phyloP scores from a whole-genome alignment of 768 basidiomycete species.

The Daedaleopsis nitida region DNA sequence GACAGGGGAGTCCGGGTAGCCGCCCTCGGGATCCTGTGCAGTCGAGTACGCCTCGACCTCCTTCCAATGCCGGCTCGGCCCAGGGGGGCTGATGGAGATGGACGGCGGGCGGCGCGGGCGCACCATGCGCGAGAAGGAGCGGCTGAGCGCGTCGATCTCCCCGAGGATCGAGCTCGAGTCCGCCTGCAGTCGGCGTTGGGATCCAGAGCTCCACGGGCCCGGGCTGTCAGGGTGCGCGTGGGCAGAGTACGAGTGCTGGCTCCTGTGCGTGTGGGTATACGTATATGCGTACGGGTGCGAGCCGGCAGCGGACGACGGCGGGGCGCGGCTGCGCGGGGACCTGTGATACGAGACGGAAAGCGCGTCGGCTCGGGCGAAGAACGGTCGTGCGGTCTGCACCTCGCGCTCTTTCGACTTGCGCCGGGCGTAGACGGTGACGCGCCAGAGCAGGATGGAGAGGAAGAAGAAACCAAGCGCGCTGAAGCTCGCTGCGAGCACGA shows the following conservation, averaged over 20 bases:
- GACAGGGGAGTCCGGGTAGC: neutral
- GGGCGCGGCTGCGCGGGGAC: neutral
- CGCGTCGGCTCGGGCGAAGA: constrained; percentile 1
- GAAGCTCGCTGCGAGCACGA: constrained; percentile 7
- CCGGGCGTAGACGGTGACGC: neutral
- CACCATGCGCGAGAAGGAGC: neutral
- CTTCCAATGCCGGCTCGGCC: neutral
- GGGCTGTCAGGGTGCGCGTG: neutral
- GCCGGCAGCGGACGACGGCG: too few species aligned
- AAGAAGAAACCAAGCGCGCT: constrained; percentile 10
- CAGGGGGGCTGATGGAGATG: neutral
- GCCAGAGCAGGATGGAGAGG: constrained; percentile 11
- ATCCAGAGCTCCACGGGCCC: neutral
- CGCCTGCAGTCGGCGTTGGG: neutral
- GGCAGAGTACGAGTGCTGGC: neutral
- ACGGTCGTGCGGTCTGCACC: constrained; percentile 5
- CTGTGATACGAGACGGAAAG: neutral
- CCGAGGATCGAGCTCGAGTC: neutral
- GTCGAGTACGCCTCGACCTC: neutral
- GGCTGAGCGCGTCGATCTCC: neutral
- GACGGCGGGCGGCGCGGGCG: neutral
- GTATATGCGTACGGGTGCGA: neutral
- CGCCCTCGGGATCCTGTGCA: neutral
- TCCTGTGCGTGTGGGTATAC: neutral
- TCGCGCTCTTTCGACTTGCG: neutral